Percentiles rank a stretch among this genome's conserved stretches.
These are phyloP conservation scores for Usnea hakonensis DNA, from an alignment of 495 filamentous ascomycete genomes.

Conservation along the genomic window DNA sequence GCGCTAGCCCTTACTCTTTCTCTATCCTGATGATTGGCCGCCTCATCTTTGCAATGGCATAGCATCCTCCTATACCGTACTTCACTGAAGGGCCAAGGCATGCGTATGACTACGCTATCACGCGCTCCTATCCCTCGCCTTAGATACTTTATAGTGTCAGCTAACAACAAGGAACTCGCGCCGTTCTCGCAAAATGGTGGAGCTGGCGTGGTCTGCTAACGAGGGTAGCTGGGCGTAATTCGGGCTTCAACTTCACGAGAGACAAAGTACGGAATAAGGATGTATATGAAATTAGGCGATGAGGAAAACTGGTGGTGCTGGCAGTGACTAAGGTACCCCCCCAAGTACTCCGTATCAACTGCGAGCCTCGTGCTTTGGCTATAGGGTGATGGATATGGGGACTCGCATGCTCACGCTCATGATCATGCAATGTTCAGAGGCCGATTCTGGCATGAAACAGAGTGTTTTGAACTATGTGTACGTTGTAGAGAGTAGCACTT, in stretches of 20 bases:
- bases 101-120: not conserved
- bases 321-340: no score
- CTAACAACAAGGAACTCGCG: not conserved
- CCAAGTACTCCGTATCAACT: no score
- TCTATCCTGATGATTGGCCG: constrained; percentile 5
- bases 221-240: not conserved
- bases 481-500: not conserved
- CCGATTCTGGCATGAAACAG: not conserved
- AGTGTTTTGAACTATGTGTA: not conserved
- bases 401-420: not conserved
- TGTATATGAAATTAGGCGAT: not conserved
- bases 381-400: not conserved
- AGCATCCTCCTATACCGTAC: not conserved
- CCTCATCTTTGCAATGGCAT: not conserved
- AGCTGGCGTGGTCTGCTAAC: not conserved
- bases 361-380: not conserved
- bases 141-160: not conserved
- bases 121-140: not conserved
- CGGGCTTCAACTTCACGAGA: not conserved
- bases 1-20: not conserved
- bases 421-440: not conserved
- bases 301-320: not conserved
- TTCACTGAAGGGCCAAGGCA: no score
- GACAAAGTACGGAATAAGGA: not conserved
- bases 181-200: not conserved